Evolutionary conservation across 73 alveolate genomes (phyloP).

Genomic region (Paramecium sexaurelia): DNA sequence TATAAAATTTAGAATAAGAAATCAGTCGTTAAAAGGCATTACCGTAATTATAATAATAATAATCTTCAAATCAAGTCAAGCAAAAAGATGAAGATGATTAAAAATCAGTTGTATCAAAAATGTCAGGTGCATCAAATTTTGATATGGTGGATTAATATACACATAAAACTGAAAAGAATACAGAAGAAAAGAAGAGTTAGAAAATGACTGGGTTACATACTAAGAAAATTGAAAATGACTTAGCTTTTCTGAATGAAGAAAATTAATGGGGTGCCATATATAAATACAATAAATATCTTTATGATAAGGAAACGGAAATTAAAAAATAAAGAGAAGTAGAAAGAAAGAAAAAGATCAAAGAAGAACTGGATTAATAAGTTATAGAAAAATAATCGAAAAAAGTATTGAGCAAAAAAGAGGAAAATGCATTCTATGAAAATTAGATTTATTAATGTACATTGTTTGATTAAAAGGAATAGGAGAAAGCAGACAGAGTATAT

Average conservation of each 20-base stretch:
- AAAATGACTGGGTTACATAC: slow-evolving; percentile 52
- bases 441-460: background rate
- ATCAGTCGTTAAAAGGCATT: slow-evolving; percentile 55
- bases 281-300: slow-evolving; percentile 65
- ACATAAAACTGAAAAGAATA: slow-evolving; percentile 54
- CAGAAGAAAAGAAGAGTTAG: slow-evolving; percentile 12
- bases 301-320: slow-evolving; percentile 63
- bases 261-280: slow-evolving; percentile 71
- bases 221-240: slow-evolving; percentile 65
- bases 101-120: slow-evolving; percentile 69
- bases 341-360: slow-evolving; percentile 18
- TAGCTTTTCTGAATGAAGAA: slow-evolving; percentile 70
- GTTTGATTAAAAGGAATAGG: slow-evolving; percentile 61
- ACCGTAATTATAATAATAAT: slow-evolving; percentile 1
- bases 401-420: slow-evolving; percentile 18
- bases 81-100: slow-evolving; percentile 64
- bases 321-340: slow-evolving; percentile 42
- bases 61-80: slow-evolving; percentile 20
- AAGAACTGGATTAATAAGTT: slow-evolving; percentile 60
- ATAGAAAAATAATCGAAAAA: slow-evolving; percentile 48
- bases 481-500: slow-evolving; percentile 52
- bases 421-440: slow-evolving; percentile 57
- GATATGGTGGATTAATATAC: slow-evolving; percentile 68
- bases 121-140: slow-evolving; percentile 72
- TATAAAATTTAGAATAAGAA: slow-evolving; percentile 62